These are phyloP conservation scores for Amanita pallidorosea DNA, from an alignment of 768 basidiomycete genomes.

Conservation along the genomic window DNA sequence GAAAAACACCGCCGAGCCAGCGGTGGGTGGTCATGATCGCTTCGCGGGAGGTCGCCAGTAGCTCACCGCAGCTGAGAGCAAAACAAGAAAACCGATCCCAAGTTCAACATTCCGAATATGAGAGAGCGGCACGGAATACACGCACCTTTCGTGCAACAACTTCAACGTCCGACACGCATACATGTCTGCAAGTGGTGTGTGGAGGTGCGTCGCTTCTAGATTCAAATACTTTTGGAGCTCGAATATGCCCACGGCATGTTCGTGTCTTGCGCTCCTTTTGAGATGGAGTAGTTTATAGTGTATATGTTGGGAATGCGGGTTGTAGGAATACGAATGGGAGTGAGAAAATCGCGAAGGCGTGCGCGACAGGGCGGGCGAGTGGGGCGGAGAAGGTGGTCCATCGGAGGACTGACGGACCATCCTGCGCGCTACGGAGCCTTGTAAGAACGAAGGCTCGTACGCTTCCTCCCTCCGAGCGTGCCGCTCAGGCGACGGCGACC, in stretches of 20 bases:
- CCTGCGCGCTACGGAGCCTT: too few species aligned
- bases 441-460: not conserved
- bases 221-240: constrained; percentile 64
- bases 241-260: constrained; percentile 61
- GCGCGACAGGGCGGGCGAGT: not conserved
- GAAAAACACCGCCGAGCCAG: constrained; percentile 38
- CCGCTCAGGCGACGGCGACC: constrained; percentile 18
- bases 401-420: too few species aligned
- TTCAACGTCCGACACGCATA: constrained; percentile 31
- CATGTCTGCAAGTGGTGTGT: constrained; percentile 35
- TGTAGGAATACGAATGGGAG: not conserved
- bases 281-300: constrained; percentile 29
- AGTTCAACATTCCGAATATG: too few species aligned
- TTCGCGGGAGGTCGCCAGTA: constrained; percentile 32
- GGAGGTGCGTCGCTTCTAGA: constrained; percentile 44
- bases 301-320: constrained; percentile 11
- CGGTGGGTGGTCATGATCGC: constrained; percentile 29
- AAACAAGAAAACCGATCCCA: not conserved
- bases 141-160: constrained; percentile 36
- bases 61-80: constrained; percentile 36
- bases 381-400: not conserved
- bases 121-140: too few species aligned
- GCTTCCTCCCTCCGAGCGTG: not conserved
- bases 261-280: constrained; percentile 18
- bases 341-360: not conserved